phyloP scores from a whole-genome alignment of 2,329 filamentous ascomycete genomes.

The Colletotrichum agaves region DNA sequence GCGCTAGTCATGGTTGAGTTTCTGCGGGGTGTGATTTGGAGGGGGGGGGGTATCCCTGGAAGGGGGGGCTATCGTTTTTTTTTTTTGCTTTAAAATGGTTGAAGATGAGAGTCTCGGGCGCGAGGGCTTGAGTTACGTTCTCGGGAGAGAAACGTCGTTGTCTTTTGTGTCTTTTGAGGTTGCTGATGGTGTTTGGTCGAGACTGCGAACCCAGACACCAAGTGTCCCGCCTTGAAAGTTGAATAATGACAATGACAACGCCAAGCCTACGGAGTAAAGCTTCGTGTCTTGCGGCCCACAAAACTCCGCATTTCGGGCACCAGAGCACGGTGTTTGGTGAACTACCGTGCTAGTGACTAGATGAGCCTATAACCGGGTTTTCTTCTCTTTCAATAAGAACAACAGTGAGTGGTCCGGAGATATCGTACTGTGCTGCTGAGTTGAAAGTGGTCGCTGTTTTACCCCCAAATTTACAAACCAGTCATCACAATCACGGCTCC shows the following conservation, averaged over 20 bases:
- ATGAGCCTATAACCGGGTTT: no score
- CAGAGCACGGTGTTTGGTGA: background rate
- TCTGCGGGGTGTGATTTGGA: conserved; percentile 1
- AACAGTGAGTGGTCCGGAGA: no score
- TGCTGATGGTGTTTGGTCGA: background rate
- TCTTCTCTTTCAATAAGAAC: no score
- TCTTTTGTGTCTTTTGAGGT: background rate
- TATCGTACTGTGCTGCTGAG: background rate
- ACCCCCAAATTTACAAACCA: background rate
- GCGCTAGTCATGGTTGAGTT: conserved; percentile 2
- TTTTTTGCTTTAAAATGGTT: background rate
- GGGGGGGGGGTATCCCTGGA: background rate
- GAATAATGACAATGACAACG: background rate
- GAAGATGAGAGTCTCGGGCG: background rate
- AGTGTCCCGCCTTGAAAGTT: background rate
- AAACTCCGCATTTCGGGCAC: conserved; percentile 15
- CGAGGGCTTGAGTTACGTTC: no score
- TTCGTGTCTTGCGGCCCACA: conserved; percentile 5
- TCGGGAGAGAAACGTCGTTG: no score
- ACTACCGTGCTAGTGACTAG: no score
- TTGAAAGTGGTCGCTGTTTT: conserved; percentile 12
- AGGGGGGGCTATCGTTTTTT: no score
- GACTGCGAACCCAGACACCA: background rate
- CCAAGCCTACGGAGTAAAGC: background rate
- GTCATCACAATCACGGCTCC: background rate